phyloP scores from a whole-genome alignment of 139 green algal genomes.

The Yamagishiella unicocca region DNA sequence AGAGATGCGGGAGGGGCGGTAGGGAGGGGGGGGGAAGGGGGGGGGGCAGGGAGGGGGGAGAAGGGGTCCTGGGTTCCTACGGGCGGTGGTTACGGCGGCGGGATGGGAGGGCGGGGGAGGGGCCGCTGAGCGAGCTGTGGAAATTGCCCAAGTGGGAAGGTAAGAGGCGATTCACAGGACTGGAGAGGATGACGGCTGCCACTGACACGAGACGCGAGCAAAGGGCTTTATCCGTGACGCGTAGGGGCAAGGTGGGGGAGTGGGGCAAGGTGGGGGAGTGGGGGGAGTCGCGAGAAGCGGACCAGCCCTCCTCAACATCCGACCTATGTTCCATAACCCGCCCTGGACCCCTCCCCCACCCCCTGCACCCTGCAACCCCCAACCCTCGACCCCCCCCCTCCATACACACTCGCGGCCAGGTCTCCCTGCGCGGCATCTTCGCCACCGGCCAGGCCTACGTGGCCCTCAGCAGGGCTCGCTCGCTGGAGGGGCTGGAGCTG shows the following conservation, averaged over 20 bases:
- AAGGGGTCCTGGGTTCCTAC: no score
- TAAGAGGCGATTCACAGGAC: no score
- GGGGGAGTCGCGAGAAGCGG: no score
- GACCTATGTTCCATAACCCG: no score
- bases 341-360: not conserved
- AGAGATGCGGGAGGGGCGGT: not conserved
- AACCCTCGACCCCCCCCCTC: not conserved
- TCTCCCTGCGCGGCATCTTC: slow-evolving; percentile 67
- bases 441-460: slow-evolving; percentile 86
- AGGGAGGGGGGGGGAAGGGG: not conserved
- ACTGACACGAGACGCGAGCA: no score
- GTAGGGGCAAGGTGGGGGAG: no score
- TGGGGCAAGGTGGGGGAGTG: not conserved
- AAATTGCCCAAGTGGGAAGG: no score
- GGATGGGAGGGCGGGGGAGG: not conserved
- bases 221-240: no score
- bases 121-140: no score
- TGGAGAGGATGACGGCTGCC: no score
- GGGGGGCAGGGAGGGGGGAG: not conserved
- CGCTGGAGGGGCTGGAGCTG: slow-evolving; percentile 76
- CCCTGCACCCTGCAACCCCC: not conserved
- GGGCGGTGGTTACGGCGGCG: no score
- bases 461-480: slow-evolving; percentile 73
- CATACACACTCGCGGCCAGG: slow-evolving; percentile 7
- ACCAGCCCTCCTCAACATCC: no score